These are phyloP conservation scores for Chytriomyces hyalinus DNA, from an alignment of 192 early-diverging fungal species.

Conservation along the genomic window DNA sequence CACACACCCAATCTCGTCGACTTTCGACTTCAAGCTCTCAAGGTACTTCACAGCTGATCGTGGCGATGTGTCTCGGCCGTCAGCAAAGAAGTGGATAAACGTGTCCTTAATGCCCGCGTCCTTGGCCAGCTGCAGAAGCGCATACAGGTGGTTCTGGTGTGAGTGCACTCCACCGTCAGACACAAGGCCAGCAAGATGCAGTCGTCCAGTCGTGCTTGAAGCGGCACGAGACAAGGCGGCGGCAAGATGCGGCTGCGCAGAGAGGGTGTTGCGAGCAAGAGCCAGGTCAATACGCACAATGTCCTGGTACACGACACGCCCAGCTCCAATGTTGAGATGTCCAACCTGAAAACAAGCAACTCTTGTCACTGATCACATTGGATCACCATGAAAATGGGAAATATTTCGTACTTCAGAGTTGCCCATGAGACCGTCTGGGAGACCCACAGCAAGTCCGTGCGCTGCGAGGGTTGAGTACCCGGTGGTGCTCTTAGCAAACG, in stretches of 20 bases:
- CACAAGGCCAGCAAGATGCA: slow-evolving; percentile 92
- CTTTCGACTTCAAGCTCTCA: slow-evolving; percentile 63
- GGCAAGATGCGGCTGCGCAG: slow-evolving; percentile 72
- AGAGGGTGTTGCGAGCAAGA: slow-evolving; percentile 85
- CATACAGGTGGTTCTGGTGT: slow-evolving; percentile 89
- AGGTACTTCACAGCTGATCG: slow-evolving; percentile 81
- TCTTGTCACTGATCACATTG: background rate
- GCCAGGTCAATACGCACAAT: slow-evolving; percentile 97
- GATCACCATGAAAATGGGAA: background rate
- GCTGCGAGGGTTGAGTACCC: slow-evolving; percentile 82
- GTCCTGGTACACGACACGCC: slow-evolving; percentile 98
- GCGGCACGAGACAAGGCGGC: slow-evolving; percentile 87
- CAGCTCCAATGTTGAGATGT: slow-evolving; percentile 99
- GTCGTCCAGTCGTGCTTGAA: slow-evolving; percentile 73
- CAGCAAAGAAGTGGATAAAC: slow-evolving; percentile 96
- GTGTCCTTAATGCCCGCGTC: slow-evolving; percentile 79
- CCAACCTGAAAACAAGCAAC: slow-evolving; percentile 65
- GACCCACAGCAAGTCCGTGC: slow-evolving; percentile 94
- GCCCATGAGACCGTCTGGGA: slow-evolving; percentile 99
- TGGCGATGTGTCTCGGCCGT: slow-evolving; percentile 96
- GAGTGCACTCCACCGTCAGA: slow-evolving; percentile 99
- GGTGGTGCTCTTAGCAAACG: slow-evolving; percentile 63
- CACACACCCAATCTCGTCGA: slow-evolving; percentile 45
- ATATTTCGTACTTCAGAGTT: slow-evolving; percentile 81
- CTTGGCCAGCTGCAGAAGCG: slow-evolving; percentile 85